Evolutionary conservation across 306 rosid species (phyloP), one percentile per base, ranked within the genome.

Genomic region (Begonia fuchsioides): DNA sequence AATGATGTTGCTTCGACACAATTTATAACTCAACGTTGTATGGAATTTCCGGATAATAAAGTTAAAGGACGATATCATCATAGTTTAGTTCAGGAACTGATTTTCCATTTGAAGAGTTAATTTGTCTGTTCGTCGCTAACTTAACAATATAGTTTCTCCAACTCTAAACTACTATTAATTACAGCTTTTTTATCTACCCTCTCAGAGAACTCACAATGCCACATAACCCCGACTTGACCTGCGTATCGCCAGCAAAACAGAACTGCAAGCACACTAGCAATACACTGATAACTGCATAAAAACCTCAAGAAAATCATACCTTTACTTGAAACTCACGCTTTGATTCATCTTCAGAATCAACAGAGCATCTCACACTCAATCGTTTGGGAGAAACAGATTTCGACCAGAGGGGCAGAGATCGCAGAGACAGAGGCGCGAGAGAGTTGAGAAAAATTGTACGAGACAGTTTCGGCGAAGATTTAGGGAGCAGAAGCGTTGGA

Each of bases 311-410:
- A 61, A 26, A 15, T 3, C 44, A 15, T 41, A 75, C 97, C 87
- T 76, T 69, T 32, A 46, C 73, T 32, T 70, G 64, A 44, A 62
- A 40, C 19, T 73, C 61, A 53, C 55, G 43, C 45, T 67, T 68
- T 39, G 90, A 60, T 38, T 74, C 74, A 1, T 80, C 77, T 51
- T 63, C 55, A 12, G 80, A 56, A 10, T 51, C 82, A 72, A 68
- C 71, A 68, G 75, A 75, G 71, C 83, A 75, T 62, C 77, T 35
- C 1, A 76, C 59, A 47, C 67, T 49, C 43, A 53, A 39, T 18
- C 20, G 57, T 38, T 47, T 46, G 13, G 17, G 38, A 47, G 39
- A 49, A 12, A 39, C 45, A 48, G 32, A 39, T 39, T 39, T 43
- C 12, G 64, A 54, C 51, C 53, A 45, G 10, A 15, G 55, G 41